Percentiles rank a stretch among this genome's conserved stretches.
These are phyloP conservation scores for Thalassiosira hispida DNA, from an alignment of 352 stramenopile genomes.

Conservation along the genomic window DNA sequence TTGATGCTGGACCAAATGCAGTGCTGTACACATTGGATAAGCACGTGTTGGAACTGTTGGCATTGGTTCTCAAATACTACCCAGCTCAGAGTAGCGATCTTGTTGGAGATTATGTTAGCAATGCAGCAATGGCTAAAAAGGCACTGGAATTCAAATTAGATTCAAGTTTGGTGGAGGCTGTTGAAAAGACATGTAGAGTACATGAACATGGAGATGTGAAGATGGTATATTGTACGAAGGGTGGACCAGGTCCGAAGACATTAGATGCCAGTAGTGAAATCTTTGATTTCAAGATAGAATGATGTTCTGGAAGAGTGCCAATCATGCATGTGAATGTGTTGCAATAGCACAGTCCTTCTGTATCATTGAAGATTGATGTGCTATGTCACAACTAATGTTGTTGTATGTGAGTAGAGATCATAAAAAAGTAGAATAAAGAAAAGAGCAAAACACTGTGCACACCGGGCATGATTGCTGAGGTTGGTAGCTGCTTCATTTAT, in stretches of 20 bases:
- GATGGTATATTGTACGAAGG: slow-evolving; percentile 80
- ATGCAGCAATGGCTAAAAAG: slow-evolving; percentile 47
- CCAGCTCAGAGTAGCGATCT: slow-evolving; percentile 38
- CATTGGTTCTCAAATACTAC: slow-evolving; percentile 81
- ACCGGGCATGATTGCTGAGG: too few species aligned
- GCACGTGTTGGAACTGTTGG: slow-evolving; percentile 69
- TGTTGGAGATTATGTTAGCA: slow-evolving; percentile 69
- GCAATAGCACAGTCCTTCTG: too few species aligned
- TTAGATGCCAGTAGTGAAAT: slow-evolving; percentile 47
- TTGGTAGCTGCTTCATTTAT: too few species aligned
- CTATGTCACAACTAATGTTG: too few species aligned
- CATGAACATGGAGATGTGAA: slow-evolving; percentile 76
- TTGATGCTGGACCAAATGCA: slow-evolving; percentile 98
- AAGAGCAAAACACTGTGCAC: too few species aligned
- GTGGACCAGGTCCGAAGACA: slow-evolving; percentile 70
- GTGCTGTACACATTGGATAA: slow-evolving; percentile 87
- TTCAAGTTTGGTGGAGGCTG: slow-evolving; percentile 49
- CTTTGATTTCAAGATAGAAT: slow-evolving; percentile 51
- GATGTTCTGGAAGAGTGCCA: neutral
- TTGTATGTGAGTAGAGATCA: too few species aligned
- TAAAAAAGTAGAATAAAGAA: too few species aligned
- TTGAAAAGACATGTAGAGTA: slow-evolving; percentile 64
- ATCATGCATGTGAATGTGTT: neutral
- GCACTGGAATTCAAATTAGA: slow-evolving; percentile 58
- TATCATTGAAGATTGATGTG: too few species aligned